Base-by-base conservation (phyloP, 2,329 filamentous ascomycete genomes). In the Fusarium napiforme region DNA sequence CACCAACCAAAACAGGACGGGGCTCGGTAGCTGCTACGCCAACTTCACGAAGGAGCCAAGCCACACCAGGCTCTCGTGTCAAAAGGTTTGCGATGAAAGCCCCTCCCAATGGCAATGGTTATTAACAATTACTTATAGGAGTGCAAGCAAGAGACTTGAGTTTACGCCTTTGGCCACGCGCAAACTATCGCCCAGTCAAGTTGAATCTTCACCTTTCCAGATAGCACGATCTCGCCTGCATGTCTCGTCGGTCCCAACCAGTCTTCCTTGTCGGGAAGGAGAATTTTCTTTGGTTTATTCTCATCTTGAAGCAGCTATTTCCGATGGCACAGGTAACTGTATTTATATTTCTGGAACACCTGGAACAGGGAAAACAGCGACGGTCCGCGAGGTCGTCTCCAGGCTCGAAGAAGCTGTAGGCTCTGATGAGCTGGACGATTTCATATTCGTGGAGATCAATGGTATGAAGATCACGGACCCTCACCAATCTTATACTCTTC, bases 271-370 rank as follows among this genome's bases (percentile, higher is more conserved):
- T 79, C 92, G 96, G 69, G 96, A 98, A 79, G 90, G 90, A 39
- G 97, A 99, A 80, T 99, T 99, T 81, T 90, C 92, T 15, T 91
- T 93, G 5, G 96, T 99, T 11, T 98, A 98, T 79, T 93, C 93
- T 9, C 94, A 98, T 81, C 91, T 99, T 39, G 95, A 97, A 79
- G 93, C 94, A 12, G 96, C 97, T 59, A 99, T 99, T 79, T 93
- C 93, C 19, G 96, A 97, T 75, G 96, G 96, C 23, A 93, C 93
- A 4, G 97, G 97, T 19, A 93, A 96, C 36, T 99, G 97, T 81
- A 98, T 99, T 79, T 99, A 99, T 83, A 99, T 99, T 67, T 98
- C 96, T 1, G 96, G 96, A n/a, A 98, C 96, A 0, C 96, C 97
- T 0, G 96, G 97, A 12, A 99, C 96, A 0, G 96, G 96, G 36